Percentiles rank a stretch among this genome's conserved stretches.
These are phyloP conservation scores for Phytophthora syringae DNA, from an alignment of 352 stramenopile species.

Conservation along the genomic window DNA sequence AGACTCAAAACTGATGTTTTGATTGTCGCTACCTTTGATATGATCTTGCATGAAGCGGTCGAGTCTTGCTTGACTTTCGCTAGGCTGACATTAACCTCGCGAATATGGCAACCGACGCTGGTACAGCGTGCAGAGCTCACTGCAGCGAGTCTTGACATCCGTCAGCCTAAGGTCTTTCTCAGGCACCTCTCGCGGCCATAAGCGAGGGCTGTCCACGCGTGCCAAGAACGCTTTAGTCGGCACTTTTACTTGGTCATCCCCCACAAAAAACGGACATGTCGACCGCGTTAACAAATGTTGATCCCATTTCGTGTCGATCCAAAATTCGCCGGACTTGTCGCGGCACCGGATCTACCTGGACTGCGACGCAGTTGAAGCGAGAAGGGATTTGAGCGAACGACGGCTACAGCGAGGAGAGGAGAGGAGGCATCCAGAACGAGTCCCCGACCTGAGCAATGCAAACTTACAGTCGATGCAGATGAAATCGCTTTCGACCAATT, in stretches of 20 bases:
- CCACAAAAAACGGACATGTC: slow-evolving; percentile 11
- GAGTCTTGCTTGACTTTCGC: not conserved
- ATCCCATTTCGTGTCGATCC: slow-evolving; percentile 23
- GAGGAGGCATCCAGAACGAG: not conserved
- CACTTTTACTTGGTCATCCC: slow-evolving; percentile 13
- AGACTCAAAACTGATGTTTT: too few relatives aligned
- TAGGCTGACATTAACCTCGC: too few relatives aligned
- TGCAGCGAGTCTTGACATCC: slow-evolving; percentile 10
- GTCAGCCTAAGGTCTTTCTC: slow-evolving; percentile 32
- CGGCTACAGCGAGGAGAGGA: not conserved
- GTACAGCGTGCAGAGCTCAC: not conserved
- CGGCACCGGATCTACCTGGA: slow-evolving; percentile 24
- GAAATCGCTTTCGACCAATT: too few relatives aligned
- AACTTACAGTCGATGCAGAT: not conserved
- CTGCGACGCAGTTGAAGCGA: slow-evolving; percentile 18
- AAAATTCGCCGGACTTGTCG: slow-evolving; percentile 35
- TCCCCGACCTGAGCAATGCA: not conserved
- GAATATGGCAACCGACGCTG: too few relatives aligned
- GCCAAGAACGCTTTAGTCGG: slow-evolving; percentile 20
- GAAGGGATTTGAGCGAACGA: slow-evolving; percentile 7
- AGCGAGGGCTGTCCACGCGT: slow-evolving; percentile 13
- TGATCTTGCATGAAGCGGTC: too few relatives aligned
- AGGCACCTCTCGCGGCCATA: slow-evolving; percentile 22
- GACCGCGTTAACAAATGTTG: not conserved
- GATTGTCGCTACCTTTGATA: too few relatives aligned